These are phyloP conservation scores for Vitis labrusca DNA, from an alignment of 164 flowering plant species.

Conservation along the genomic window DNA sequence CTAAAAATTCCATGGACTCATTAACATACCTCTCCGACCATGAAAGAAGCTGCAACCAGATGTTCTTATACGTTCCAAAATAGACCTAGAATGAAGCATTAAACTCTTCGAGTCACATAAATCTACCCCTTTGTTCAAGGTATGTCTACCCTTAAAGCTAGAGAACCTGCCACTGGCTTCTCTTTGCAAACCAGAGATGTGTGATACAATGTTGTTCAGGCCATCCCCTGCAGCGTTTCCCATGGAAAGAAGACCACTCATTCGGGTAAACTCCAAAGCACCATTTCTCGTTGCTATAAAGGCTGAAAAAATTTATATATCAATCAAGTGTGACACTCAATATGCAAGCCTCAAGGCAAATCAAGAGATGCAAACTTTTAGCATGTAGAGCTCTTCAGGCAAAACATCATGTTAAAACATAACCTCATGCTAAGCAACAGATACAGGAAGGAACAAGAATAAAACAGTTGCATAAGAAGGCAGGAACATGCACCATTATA, in stretches of 20 bases:
- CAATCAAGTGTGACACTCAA: background rate
- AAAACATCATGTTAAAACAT: no score
- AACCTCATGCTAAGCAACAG: no score
- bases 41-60: conserved; percentile 14
- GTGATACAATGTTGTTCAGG: conserved; percentile 38
- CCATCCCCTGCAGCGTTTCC: conserved; percentile 27
- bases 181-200: conserved; percentile 22
- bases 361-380: no score
- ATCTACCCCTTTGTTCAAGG: conserved; percentile 15
- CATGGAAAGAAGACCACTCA: conserved; percentile 22
- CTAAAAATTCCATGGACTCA: background rate
- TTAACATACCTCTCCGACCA: conserved; percentile 31
- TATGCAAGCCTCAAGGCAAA: no score
- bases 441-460: no score
- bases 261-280: conserved; percentile 25
- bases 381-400: no score
- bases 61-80: conserved; percentile 19
- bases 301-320: conserved; percentile 24
- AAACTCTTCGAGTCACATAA: conserved; percentile 14
- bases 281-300: conserved; percentile 35
- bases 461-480: no score
- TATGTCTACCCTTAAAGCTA: conserved; percentile 16
- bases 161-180: conserved; percentile 27
- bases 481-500: conserved; percentile 13
- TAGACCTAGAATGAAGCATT: conserved; percentile 16